Percentiles rank a stretch among this genome's conserved stretches.
Evolutionary conservation across 2,329 filamentous ascomycete species (phyloP).

Genomic region (Stemphylium vesicarium): DNA sequence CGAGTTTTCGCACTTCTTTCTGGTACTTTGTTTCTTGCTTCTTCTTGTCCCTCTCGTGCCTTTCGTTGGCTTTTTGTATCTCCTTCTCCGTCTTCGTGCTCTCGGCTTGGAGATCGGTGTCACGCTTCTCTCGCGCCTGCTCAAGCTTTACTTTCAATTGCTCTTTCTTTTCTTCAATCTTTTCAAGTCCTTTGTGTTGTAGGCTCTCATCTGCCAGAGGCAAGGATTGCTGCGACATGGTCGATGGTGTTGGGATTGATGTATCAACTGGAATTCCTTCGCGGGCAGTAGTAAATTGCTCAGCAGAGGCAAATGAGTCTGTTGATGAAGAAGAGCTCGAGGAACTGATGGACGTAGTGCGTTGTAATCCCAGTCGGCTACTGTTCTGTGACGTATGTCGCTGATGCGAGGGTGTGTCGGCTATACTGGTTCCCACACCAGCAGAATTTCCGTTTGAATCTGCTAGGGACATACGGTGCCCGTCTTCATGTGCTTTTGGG

Average conservation of each 20-base stretch:
- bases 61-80: conserved; percentile 66
- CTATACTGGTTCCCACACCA: conserved; percentile 48
- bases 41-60: conserved; percentile 63
- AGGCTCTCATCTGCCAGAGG: conserved; percentile 21
- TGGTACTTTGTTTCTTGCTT: conserved; percentile 52
- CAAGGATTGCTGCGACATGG: conserved; percentile 32
- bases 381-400: conserved; percentile 28
- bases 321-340: conserved; percentile 28
- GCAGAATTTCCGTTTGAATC: conserved; percentile 46
- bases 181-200: conserved; percentile 63
- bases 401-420: conserved; percentile 34
- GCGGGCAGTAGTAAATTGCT: conserved; percentile 49
- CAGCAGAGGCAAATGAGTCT: conserved; percentile 52
- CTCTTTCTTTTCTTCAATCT: conserved; percentile 64
- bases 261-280: conserved; percentile 35
- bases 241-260: conserved; percentile 36
- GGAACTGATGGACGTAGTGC: conserved; percentile 36
- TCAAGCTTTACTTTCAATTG: conserved; percentile 67
- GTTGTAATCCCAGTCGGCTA: conserved; percentile 22
- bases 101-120: conserved; percentile 30
- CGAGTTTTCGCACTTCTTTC: conserved; percentile 64
- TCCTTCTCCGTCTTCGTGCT: conserved; percentile 55
- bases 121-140: conserved; percentile 62
- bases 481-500: conserved; percentile 22
- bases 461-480: conserved; percentile 34